phyloP scores from a whole-genome alignment of 2,329 filamentous ascomycete genomes.

The Fusarium caatingaense region DNA sequence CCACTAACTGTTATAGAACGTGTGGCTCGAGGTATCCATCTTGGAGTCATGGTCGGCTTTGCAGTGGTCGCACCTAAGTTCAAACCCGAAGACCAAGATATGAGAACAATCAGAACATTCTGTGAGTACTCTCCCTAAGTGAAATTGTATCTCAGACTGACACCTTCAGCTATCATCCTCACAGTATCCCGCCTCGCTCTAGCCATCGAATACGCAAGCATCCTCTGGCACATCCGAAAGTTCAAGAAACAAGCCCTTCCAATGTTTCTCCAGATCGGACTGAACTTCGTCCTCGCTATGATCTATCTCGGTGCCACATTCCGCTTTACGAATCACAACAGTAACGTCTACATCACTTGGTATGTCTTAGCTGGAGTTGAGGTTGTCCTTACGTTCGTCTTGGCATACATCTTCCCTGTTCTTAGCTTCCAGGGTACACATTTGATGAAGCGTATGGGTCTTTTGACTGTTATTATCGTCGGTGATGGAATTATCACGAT shows the following conservation, averaged over 20 bases:
- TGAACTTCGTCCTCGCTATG: conserved; percentile 51
- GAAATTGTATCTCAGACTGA: background rate
- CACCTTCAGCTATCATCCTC: conserved; percentile 56
- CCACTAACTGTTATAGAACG: conserved; percentile 54
- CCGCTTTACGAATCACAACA: conserved; percentile 51
- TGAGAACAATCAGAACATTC: conserved; percentile 55
- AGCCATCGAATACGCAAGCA: conserved; percentile 64
- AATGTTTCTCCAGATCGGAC: conserved; percentile 51
- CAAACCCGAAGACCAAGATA: conserved; percentile 53
- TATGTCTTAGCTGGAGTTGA: conserved; percentile 67
- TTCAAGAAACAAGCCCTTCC: conserved; percentile 53
- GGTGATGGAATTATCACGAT: conserved; percentile 74
- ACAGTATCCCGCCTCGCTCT: conserved; percentile 65
- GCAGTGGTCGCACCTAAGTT: conserved; percentile 67
- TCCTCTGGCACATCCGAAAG: conserved; percentile 57
- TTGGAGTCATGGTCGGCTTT: conserved; percentile 74
- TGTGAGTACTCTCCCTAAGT: conserved; percentile 45
- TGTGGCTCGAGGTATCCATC: conserved; percentile 67
- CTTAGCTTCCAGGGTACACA: conserved; percentile 72
- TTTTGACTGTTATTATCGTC: conserved; percentile 74
- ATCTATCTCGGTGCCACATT: conserved; percentile 58
- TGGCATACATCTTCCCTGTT: conserved; percentile 66
- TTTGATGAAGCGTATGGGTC: conserved; percentile 70
- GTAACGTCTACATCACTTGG: conserved; percentile 57
- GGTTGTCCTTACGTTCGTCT: conserved; percentile 60